phyloP scores from a whole-genome alignment of 2,329 filamentous ascomycete genomes.

The Hymenotorrendiella dingleyae region DNA sequence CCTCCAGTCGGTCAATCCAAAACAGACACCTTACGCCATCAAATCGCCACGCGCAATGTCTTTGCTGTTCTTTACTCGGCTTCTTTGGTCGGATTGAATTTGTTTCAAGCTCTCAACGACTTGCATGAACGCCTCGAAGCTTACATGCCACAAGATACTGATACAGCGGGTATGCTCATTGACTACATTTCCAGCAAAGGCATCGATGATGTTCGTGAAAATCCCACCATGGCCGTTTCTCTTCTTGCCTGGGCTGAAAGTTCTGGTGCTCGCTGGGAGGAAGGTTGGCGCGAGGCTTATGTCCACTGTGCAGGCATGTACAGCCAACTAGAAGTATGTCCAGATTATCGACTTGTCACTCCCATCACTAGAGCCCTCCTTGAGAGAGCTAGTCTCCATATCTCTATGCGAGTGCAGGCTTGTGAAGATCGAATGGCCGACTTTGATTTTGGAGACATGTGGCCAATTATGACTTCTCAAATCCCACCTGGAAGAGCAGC shows the following conservation, averaged over 20 bases:
- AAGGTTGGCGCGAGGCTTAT: conserved; percentile 63
- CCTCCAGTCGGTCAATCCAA: conserved; percentile 44
- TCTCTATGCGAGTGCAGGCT: conserved; percentile 54
- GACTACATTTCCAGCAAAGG: conserved; percentile 53
- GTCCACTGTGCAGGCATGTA: conserved; percentile 62
- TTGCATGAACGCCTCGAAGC: conserved; percentile 54
- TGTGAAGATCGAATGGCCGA: conserved; percentile 54
- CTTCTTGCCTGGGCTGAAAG: conserved; percentile 61
- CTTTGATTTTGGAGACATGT: conserved; percentile 59
- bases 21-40: conserved; percentile 47
- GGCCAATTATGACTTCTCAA: conserved; percentile 38
- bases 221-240: conserved; percentile 52
- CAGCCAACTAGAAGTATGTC: conserved; percentile 40
- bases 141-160: conserved; percentile 50
- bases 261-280: conserved; percentile 53
- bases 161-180: conserved; percentile 53
- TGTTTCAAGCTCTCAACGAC: conserved; percentile 58
- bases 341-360: conserved; percentile 53
- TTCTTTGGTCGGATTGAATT: conserved; percentile 57
- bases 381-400: conserved; percentile 54
- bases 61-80: conserved; percentile 60
- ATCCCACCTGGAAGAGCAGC: conserved; percentile 36
- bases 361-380: conserved; percentile 58
- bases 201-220: conserved; percentile 59
- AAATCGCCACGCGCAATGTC: conserved; percentile 63